A percentile compares a stretch with the other conserved stretches of the same genome.
Conservation (phyloP, 1,139 yeast genomes). For the Yamadazyma oceani region DNA sequence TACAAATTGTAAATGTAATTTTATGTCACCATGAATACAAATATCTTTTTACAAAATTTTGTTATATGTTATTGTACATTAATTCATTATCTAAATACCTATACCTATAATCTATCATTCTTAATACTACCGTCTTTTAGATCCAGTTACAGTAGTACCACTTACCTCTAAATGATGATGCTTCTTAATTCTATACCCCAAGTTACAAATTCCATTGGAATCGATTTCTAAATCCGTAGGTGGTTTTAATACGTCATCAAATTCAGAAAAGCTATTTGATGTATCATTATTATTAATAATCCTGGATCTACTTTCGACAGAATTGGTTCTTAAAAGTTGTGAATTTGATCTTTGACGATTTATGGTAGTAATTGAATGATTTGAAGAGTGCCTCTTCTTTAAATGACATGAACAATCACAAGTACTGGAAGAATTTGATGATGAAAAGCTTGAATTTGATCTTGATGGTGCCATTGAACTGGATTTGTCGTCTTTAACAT, state of each 20-base stretch:
- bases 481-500: not conserved
- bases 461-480: not conserved
- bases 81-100: not conserved
- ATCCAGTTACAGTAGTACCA: slow-evolving; percentile 26
- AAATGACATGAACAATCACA: slow-evolving; percentile 9
- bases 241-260: slow-evolving; percentile 12
- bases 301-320: slow-evolving; percentile 4
- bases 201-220: slow-evolving; percentile 37
- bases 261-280: slow-evolving; percentile 7
- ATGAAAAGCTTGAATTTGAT: slow-evolving; percentile 4
- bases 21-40: slow-evolving; percentile 6
- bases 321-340: slow-evolving; percentile 5
- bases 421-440: slow-evolving; percentile 1
- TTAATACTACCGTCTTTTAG: slow-evolving; percentile 20
- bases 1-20: slow-evolving; percentile 12
- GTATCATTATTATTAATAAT: not conserved
- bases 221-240: slow-evolving; percentile 26
- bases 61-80: too few species aligned
- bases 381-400: not conserved
- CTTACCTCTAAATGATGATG: slow-evolving; percentile 47
- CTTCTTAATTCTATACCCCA: slow-evolving; percentile 44
- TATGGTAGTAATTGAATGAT: slow-evolving; percentile 1
- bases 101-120: not conserved
- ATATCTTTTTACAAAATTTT: slow-evolving; percentile 1
- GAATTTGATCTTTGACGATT: slow-evolving; percentile 8